A percentile compares a stretch with the other conserved stretches of the same genome.
Evolutionary conservation across 2,329 filamentous ascomycete species (phyloP).

Genomic region (Colletotrichum tropicale): DNA sequence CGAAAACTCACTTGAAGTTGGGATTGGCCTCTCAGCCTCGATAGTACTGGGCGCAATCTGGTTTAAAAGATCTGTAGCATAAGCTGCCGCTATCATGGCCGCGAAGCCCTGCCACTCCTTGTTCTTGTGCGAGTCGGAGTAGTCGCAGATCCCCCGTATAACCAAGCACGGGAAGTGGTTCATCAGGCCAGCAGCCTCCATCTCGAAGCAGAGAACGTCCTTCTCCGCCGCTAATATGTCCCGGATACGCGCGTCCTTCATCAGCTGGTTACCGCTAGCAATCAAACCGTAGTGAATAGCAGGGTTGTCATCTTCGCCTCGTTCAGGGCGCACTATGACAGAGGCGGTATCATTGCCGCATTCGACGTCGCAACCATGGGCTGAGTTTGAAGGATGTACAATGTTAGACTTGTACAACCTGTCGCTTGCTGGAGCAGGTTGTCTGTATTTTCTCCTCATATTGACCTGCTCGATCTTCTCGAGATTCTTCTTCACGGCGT

Average conservation of each 20-base stretch:
- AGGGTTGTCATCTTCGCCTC: neutral
- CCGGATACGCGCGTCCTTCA: neutral
- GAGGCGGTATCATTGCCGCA: neutral
- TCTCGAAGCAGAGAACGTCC: neutral
- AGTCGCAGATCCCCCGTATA: neutral
- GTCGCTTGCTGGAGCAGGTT: neutral
- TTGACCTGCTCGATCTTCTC: neutral
- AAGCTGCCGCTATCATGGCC: neutral
- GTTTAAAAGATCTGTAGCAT: neutral
- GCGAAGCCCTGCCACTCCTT: neutral
- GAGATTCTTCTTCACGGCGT: neutral
- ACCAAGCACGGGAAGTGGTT: neutral
- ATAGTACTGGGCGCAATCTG: neutral
- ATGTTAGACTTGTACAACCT: neutral
- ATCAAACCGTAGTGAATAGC: neutral
- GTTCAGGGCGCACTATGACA: neutral
- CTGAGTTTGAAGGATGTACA: neutral
- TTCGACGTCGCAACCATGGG: neutral
- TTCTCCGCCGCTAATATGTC: neutral
- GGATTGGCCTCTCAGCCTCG: neutral
- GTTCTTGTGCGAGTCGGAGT: neutral
- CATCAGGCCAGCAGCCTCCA: neutral
- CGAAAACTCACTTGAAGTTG: neutral
- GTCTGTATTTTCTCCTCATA: neutral
- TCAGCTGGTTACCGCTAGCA: neutral